Percentiles rank a stretch among this genome's conserved stretches.
These are phyloP conservation scores for Myxozyma melibiosi DNA, from an alignment of 805 yeast species.

Conservation along the genomic window DNA sequence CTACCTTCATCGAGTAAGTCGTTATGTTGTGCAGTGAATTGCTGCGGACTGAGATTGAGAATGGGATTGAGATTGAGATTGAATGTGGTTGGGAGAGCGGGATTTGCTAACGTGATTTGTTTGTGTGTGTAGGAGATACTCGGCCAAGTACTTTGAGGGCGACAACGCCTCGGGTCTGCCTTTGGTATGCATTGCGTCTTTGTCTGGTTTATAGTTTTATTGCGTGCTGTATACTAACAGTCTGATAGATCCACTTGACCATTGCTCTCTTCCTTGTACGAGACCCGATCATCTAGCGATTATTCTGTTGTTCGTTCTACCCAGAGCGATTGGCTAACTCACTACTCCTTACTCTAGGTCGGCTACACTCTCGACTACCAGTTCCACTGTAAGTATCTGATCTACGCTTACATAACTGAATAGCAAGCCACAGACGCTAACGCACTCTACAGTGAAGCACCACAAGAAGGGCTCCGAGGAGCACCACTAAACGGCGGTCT, in stretches of 20 bases:
- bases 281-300: constrained; percentile 71
- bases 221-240: neutral
- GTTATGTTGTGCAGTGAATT: too few relatives aligned
- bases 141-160: constrained; percentile 81
- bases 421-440: neutral
- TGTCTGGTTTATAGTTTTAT: neutral
- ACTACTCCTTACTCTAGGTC: constrained; percentile 55
- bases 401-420: neutral
- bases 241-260: constrained; percentile 24
- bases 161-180: constrained; percentile 84
- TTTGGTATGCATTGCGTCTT: constrained; percentile 42
- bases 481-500: constrained; percentile 17
- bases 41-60: too few relatives aligned
- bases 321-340: too few relatives aligned
- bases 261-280: constrained; percentile 29
- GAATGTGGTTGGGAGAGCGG: too few relatives aligned
- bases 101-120: neutral
- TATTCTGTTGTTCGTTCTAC: too few relatives aligned
- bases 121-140: constrained; percentile 50
- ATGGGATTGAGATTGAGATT: too few relatives aligned
- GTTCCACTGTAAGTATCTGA: constrained; percentile 58
- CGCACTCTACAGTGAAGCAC: constrained; percentile 21
- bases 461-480: constrained; percentile 27
- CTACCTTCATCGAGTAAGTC: constrained; percentile 36
- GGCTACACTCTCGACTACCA: constrained; percentile 94